Percentiles rank a stretch among this genome's conserved stretches.
Evolutionary conservation across 2,329 filamentous ascomycete species (phyloP).

Genomic region (Pestalotiopsis sp.): DNA sequence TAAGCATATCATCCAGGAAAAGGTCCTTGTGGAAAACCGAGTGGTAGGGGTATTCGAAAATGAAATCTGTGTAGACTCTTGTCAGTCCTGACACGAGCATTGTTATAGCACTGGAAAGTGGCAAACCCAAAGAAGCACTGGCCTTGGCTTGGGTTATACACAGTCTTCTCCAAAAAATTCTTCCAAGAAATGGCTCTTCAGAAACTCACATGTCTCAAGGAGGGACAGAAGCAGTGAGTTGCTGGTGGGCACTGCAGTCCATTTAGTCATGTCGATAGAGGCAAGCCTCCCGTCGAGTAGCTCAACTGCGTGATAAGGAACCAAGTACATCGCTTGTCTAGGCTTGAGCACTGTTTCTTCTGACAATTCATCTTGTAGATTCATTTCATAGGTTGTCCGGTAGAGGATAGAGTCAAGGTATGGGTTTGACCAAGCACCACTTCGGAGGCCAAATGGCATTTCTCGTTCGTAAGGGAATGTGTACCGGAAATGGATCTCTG

Average conservation of each 20-base stretch:
- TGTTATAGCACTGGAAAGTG: not conserved
- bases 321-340: slow-evolving; percentile 21
- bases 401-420: slow-evolving; percentile 22
- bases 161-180: not conserved
- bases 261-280: slow-evolving; percentile 23
- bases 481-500: slow-evolving; percentile 25
- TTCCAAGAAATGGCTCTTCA: not conserved
- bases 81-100: not conserved
- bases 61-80: slow-evolving; percentile 7
- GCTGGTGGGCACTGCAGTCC: slow-evolving; percentile 29
- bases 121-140: not conserved
- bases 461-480: slow-evolving; percentile 25
- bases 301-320: slow-evolving; percentile 27
- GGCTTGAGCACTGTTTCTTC: slow-evolving; percentile 7
- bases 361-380: not conserved
- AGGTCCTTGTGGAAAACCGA: slow-evolving; percentile 18
- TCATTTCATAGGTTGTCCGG: slow-evolving; percentile 14
- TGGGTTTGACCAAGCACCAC: slow-evolving; percentile 17
- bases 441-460: slow-evolving; percentile 19
- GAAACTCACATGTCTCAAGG: slow-evolving; percentile 7
- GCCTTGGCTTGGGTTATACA: not conserved
- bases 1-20: slow-evolving; percentile 16
- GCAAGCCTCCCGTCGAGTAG: slow-evolving; percentile 25
- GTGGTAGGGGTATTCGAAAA: slow-evolving; percentile 16
- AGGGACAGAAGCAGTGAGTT: slow-evolving; percentile 25